Evolutionary conservation across 768 basidiomycete genomes (phyloP), one percentile per base, ranked within the genome.

Genomic region (Galerina marginata): DNA sequence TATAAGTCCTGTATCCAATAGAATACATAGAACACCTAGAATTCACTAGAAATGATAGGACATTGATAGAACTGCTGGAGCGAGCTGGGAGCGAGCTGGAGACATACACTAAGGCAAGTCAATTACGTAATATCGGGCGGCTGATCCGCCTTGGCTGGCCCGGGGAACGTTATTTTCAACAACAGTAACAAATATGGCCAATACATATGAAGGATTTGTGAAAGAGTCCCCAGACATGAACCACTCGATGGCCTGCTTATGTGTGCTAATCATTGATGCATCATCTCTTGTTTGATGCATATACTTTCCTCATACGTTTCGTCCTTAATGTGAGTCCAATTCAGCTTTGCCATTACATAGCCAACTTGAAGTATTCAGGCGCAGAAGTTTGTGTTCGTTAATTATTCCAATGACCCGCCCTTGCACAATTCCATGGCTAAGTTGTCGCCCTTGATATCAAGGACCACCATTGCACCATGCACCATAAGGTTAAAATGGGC

Each of bases 401-500:
- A 77, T 62, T 74, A 70, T 48, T 69, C 72, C 44, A 58, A 53
- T 53, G 0, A n/a, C 14, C 15, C 5, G 3, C 23, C 42, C 61
- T 69, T 64, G 59, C 54, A 54, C 44, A 57, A 48, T 71, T 61
- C 51, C 76, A 77, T 48, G 73, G 74, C 15, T 75, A 75, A 65
- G 74, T 70, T 25, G 62, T 75, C 37, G 73, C 69, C 48, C 68
- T 78, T 45, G 72, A 78, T 40, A 67, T 69, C 50, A 58, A 57
- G 10, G 65, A 77, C 54, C 51, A 6, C 4, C 29, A 72, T 57
- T 1, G 73, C 64, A 11, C 74, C 74, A 0, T 75, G 20, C 20
- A 20, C 20, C 60, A 59, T 58, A 51, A 43, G 56, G 58, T 45
- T 54, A 53, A 25, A 43, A 61, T 42, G 20, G 20, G 20, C 20